Conservation (phyloP, 2,329 filamentous ascomycete species). For the Alternaria conjuncta region DNA sequence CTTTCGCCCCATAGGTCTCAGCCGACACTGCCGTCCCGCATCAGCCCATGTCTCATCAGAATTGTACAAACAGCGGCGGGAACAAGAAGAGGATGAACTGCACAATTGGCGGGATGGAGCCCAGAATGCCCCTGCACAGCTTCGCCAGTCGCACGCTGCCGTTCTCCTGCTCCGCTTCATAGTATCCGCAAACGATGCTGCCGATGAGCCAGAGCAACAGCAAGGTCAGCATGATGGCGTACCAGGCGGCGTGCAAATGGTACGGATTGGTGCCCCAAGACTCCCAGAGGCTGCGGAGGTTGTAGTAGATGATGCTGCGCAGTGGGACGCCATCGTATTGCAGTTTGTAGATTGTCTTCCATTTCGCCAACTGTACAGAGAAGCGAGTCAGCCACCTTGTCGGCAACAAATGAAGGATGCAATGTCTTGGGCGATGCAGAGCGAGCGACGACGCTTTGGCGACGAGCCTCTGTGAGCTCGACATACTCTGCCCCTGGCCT, state of each 20-base stretch:
- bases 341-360: slow-evolving; percentile 1
- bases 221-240: slow-evolving; percentile 7
- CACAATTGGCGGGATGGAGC: slow-evolving; percentile 11
- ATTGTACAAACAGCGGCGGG: slow-evolving; percentile 14
- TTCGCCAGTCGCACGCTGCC: neutral
- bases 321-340: slow-evolving; percentile 8
- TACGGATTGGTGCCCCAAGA: slow-evolving; percentile 13
- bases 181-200: slow-evolving; percentile 7
- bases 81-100: slow-evolving; percentile 17
- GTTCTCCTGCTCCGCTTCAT: neutral
- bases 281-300: slow-evolving; percentile 1
- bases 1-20: slow-evolving; percentile 1
- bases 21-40: neutral
- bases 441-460: neutral
- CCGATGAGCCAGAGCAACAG: slow-evolving; percentile 10
- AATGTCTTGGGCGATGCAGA: neutral
- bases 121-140: slow-evolving; percentile 10
- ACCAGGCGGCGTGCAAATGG: slow-evolving; percentile 6
- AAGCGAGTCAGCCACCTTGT: neutral
- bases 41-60: slow-evolving; percentile 7
- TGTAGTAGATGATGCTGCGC: neutral
- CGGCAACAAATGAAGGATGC: neutral
- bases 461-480: neutral
- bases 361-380: neutral
- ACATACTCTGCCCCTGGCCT: slow-evolving; percentile 1